These are phyloP conservation scores for Piper longum DNA, from an alignment of 164 flowering plant genomes.

Conservation along the genomic window DNA sequence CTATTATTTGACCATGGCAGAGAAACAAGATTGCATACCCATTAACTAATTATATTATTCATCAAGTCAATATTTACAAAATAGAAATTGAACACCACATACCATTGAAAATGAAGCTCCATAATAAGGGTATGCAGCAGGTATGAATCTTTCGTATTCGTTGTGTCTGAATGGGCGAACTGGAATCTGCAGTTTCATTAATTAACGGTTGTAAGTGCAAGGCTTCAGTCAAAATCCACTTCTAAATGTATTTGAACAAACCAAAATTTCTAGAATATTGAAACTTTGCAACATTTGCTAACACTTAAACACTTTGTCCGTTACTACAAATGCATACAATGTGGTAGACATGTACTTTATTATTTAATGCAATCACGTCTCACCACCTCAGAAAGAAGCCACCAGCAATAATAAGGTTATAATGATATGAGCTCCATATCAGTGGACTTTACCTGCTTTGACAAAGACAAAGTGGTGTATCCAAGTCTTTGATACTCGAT, in stretches of 20 bases:
- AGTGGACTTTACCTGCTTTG: constrained; percentile 46
- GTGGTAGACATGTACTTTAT: no score
- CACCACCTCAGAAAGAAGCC: no score
- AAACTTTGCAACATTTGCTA: no score
- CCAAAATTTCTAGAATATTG: no score
- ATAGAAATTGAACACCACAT: constrained; percentile 10
- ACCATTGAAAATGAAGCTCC: constrained; percentile 87
- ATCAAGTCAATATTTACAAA: background rate
- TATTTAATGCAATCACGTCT: no score
- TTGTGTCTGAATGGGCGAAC: constrained; percentile 94
- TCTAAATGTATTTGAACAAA: no score
- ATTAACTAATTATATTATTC: no score
- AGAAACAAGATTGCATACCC: background rate
- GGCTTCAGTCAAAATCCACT: no score
- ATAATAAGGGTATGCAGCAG: constrained; percentile 88
- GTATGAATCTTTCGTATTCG: constrained; percentile 89
- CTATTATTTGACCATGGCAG: background rate
- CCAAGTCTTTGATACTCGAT: constrained; percentile 90
- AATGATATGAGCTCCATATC: no score
- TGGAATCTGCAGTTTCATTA: constrained; percentile 58
- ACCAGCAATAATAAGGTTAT: no score
- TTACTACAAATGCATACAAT: no score
- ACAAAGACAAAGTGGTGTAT: constrained; percentile 61
- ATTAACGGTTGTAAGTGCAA: background rate
- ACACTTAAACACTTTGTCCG: no score